Evolutionary conservation across 495 filamentous ascomycete genomes (phyloP).

Genomic region (Copromyces sp.): DNA sequence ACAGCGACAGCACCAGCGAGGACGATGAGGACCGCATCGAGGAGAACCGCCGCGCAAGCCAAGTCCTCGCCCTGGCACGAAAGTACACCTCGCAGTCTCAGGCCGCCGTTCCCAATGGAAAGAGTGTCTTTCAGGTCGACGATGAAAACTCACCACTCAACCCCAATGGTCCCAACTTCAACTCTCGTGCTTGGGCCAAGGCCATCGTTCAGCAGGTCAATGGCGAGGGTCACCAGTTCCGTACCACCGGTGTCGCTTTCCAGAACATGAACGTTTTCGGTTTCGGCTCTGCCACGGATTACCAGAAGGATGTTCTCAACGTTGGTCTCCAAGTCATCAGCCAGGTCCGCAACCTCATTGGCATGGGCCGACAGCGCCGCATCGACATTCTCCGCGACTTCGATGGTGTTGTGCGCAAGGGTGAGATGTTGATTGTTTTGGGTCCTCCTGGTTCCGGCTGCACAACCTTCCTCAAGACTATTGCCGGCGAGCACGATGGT

Average conservation of each 20-base stretch:
- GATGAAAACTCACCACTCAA: conserved; percentile 39
- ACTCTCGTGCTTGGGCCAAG: conserved; percentile 45
- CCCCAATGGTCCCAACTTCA: conserved; percentile 44
- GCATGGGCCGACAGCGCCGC: conserved; percentile 42
- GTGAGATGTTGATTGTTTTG: conserved; percentile 73
- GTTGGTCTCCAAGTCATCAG: conserved; percentile 47
- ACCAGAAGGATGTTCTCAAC: conserved; percentile 65
- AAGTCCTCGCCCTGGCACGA: conserved; percentile 37
- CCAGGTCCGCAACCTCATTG: conserved; percentile 37
- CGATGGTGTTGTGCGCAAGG: conserved; percentile 62
- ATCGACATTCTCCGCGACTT: conserved; percentile 73
- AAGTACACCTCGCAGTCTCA: conserved; percentile 36
- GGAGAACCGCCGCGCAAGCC: conserved; percentile 28
- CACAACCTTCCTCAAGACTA: conserved; percentile 69
- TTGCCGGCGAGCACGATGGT: conserved; percentile 67
- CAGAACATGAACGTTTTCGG: conserved; percentile 67
- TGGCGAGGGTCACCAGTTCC: conserved; percentile 32
- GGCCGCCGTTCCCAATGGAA: conserved; percentile 13
- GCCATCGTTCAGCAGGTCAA: conserved; percentile 36
- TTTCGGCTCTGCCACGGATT: conserved; percentile 66
- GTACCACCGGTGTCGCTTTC: conserved; percentile 44
- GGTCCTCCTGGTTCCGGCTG: conserved; percentile 72
- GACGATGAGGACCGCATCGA: conserved; percentile 30
- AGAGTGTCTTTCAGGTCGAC: conserved; percentile 26
- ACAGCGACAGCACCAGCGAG: conserved; percentile 20